These are phyloP conservation scores for Laburnicola sp. DNA, from an alignment of 2,329 filamentous ascomycete species.

Conservation along the genomic window DNA sequence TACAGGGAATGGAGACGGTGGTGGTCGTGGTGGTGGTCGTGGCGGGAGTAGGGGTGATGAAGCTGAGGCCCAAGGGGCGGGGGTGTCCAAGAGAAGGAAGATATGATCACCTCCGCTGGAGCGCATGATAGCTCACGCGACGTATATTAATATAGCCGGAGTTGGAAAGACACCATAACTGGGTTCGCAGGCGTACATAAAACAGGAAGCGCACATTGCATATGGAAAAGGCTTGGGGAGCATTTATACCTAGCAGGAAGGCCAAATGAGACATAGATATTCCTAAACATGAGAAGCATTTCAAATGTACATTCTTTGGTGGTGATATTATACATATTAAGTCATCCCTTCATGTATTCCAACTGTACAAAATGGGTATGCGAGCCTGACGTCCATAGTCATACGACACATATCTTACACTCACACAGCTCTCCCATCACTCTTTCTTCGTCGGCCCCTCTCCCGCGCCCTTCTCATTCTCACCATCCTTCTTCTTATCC, in stretches of 20 bases:
- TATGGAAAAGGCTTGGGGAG: no score
- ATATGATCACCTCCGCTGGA: neutral
- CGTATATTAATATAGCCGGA: no score
- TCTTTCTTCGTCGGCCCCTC: conserved; percentile 26
- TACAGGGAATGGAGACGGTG: neutral
- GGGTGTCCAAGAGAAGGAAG: conserved; percentile 1
- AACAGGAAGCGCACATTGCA: no score
- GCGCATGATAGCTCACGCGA: no score
- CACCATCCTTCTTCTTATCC: conserved; percentile 42
- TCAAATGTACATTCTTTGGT: no score
- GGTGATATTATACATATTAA: no score
- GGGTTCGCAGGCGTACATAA: no score
- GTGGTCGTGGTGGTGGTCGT: neutral
- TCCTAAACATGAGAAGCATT: conserved; percentile 8
- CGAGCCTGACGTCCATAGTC: conserved; percentile 1
- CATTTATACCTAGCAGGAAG: no score
- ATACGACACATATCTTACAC: neutral
- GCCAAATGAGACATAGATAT: neutral
- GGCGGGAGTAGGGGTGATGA: neutral
- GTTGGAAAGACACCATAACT: no score
- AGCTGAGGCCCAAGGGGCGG: neutral
- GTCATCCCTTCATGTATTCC: no score
- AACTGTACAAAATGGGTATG: conserved; percentile 7
- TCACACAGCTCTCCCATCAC: conserved; percentile 7
- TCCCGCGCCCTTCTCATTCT: conserved; percentile 28